Evolutionary conservation across 495 filamentous ascomycete genomes (phyloP).

Genomic region (Penicillium ucsense): DNA sequence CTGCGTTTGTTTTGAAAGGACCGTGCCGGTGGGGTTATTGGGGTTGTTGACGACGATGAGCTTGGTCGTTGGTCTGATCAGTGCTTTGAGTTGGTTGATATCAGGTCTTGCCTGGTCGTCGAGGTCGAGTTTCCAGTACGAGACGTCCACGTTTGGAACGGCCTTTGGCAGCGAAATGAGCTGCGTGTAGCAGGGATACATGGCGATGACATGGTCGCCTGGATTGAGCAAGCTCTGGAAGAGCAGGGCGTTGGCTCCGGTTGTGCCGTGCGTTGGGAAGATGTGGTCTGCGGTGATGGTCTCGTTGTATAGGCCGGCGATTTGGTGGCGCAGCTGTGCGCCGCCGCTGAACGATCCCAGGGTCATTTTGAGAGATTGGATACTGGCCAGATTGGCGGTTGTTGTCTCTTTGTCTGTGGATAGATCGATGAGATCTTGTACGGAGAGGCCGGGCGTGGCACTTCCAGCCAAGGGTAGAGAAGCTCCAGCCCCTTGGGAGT

Average conservation of each 20-base stretch:
- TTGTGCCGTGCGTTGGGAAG: conserved; percentile 6
- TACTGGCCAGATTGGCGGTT: background rate
- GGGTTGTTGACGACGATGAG: conserved; percentile 12
- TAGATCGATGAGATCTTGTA: conserved; percentile 5
- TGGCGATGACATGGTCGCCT: conserved; percentile 9
- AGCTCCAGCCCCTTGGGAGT: background rate
- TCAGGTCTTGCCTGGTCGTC: background rate
- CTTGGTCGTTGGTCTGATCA: conserved; percentile 8
- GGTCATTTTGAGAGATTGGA: background rate
- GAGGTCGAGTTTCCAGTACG: conserved; percentile 5
- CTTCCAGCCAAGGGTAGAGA: conserved; percentile 4
- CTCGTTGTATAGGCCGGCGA: conserved; percentile 2
- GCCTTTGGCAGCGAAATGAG: conserved; percentile 5
- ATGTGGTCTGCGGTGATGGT: conserved; percentile 5
- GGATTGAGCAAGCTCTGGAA: conserved; percentile 4
- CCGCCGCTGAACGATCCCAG: conserved; percentile 2
- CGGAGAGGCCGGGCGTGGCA: conserved; percentile 3
- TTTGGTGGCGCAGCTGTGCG: conserved; percentile 3
- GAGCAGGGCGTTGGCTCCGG: conserved; percentile 6
- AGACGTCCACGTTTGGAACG: conserved; percentile 1
- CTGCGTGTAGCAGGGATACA: conserved; percentile 8
- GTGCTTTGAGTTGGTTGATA: background rate
- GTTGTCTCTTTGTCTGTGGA: conserved; percentile 5
- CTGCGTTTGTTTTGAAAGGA: background rate
- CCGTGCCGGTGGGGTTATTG: conserved; percentile 7